Base-by-base conservation (phyloP, 2,329 filamentous ascomycete species). In the Chrysosporium queenslandicum region DNA sequence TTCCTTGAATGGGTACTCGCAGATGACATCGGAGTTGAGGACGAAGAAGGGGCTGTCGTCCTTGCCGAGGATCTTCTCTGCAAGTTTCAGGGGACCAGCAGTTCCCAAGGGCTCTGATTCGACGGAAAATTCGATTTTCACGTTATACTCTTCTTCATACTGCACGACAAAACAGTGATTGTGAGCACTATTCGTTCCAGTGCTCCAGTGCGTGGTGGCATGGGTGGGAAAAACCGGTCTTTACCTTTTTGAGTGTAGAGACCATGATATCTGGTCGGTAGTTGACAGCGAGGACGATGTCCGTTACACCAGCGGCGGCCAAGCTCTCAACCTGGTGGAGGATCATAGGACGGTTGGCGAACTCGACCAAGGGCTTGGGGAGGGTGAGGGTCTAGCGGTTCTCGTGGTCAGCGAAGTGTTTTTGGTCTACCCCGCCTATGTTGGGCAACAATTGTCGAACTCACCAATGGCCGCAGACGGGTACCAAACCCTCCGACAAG, bases 311-410 rank as follows among this genome's bases (percentile, higher is more conserved):
- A 54, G 89, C 91, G 55, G 83, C 85, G 61, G 92, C 91, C 61
- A 98, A 80, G 60, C 88, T 89, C 75, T 96, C 89, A 64, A 98
- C 87, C 75, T 98, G 91, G 74, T 97, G 91, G 66, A 94, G 80
- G 71, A 98, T 97, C 91, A 98, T 98, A 69, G 90, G 92, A 75
- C 92, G 91, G 80, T 98, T 98, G 68, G 82, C 89, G 67, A 98
- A 98, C 75, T 98, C 91, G 66, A 98, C 92, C 61, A 98, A 80
- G 60, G 92, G 91, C 74, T 97, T 98, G 57, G 91, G 91, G 61
- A 96, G 86, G 48, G 92, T 96, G 67, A 98, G 82, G 63, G 91
- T 98, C 88, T 94, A 69, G 51, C 25, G 39, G n/a, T n/a, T 16
- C 16, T n/a, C 16, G 16, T 16, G 16, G 46, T 55, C 41, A 55